Percentiles rank a stretch among this genome's conserved stretches.
These are phyloP conservation scores for Globisporangium alternatum DNA, from an alignment of 352 stramenopile genomes.

Conservation along the genomic window DNA sequence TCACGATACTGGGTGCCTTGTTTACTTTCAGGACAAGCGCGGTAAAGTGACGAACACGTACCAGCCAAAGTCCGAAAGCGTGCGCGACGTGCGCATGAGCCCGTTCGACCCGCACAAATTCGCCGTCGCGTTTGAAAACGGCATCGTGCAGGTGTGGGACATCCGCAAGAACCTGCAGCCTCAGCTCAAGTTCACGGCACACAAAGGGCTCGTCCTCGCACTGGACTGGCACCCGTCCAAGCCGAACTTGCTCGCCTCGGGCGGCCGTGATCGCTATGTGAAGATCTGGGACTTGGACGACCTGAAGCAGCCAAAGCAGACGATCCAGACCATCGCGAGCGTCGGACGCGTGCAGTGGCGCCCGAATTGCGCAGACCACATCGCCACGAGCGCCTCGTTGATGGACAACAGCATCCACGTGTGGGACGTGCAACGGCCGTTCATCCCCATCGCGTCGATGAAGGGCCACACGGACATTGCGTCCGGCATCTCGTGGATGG, in stretches of 20 bases:
- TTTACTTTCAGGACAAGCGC: conserved; percentile 54
- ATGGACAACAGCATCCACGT: conserved; percentile 88
- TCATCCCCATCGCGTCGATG: conserved; percentile 82
- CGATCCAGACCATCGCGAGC: conserved; percentile 85
- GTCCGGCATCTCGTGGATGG: conserved; percentile 83
- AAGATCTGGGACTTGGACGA: conserved; percentile 85
- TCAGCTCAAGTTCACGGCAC: conserved; percentile 82
- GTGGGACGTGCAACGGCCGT: conserved; percentile 83
- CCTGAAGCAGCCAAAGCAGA: conserved; percentile 73
- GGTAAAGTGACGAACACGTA: conserved; percentile 75
- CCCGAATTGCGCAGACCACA: conserved; percentile 74
- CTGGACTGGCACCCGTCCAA: conserved; percentile 82
- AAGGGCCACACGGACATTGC: conserved; percentile 82
- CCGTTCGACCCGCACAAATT: conserved; percentile 76
- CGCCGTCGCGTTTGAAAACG: conserved; percentile 83
- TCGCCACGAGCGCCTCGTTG: conserved; percentile 80
- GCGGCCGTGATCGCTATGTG: conserved; percentile 80
- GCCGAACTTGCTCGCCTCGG: conserved; percentile 68
- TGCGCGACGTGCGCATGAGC: conserved; percentile 78
- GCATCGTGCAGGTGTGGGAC: conserved; percentile 87
- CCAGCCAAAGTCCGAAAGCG: conserved; percentile 83
- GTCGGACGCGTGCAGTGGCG: conserved; percentile 80
- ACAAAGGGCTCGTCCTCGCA: conserved; percentile 81
- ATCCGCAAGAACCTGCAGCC: conserved; percentile 79
- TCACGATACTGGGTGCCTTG: neutral